Evolutionary conservation across 148 eudicot species (phyloP), one percentile per base, ranked within the genome.

Genomic region (Linanthus parryae): DNA sequence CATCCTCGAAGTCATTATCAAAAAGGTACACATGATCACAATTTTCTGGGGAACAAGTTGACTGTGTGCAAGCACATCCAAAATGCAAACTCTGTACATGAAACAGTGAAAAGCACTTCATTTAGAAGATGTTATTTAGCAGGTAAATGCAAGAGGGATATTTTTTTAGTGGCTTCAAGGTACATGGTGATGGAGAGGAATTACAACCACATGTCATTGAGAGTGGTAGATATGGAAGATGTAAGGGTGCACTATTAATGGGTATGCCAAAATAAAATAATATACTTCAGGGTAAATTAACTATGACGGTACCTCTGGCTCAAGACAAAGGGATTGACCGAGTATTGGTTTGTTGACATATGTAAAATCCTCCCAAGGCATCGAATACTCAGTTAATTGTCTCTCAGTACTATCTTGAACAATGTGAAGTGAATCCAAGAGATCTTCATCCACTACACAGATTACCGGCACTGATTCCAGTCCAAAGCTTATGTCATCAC

Each of bases 21-120:
- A 88, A 92, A 55, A 92, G 90, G 72, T 92, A 88, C 11, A 92
- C 95, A 66, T 92, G 99, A 71, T 88, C 95, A 48, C 99, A 92
- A 18, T 71, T 70, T 59, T 46, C 78, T 31, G 99, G 70, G 56
- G 79, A 75, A 74, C 99, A 92, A 14, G 66, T 47, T 68, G 88
- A 70, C 64, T 68, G 65, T 23, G 72, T 63, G 71, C 96, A 88
- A 56, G 83, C 75, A 70, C 96, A 84, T 29, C 84, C 83, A 72
- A 84, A 56, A 62, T 75, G 91, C 65, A 74, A 54, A 81, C 75
- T 81, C 94, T 88, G 73, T 58, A 56, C 2, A 36, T 36, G 19
- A 7, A 35, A n/a, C n/a, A n/a, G n/a, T n/a, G n/a, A n/a, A n/a
- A n/a, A n/a, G n/a, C n/a, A n/a, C n/a, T n/a, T n/a, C n/a, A n/a